Evolutionary conservation across 768 basidiomycete genomes (phyloP).

Genomic region (Russula lepida): DNA sequence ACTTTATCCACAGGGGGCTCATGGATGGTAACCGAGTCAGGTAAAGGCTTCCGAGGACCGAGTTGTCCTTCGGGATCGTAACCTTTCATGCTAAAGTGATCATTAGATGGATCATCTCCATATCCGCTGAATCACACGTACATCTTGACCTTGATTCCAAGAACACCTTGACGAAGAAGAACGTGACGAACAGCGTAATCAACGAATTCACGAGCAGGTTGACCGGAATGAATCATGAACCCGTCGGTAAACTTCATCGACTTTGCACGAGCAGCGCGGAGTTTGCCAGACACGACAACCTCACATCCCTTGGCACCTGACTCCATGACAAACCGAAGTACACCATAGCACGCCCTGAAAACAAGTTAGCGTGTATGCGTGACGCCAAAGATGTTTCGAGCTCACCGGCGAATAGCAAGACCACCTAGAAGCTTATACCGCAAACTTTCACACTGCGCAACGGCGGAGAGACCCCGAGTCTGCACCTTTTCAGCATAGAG

Average conservation of each 20-base stretch:
- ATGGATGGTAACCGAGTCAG: conserved; percentile 85
- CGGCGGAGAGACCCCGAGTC: conserved; percentile 94
- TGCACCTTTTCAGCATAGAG: conserved; percentile 99
- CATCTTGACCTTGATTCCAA: conserved; percentile 99
- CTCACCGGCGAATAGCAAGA: conserved; percentile 94
- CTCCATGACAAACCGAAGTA: conserved; percentile 99
- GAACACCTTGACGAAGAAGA: conserved; percentile 94
- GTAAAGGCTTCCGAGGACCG: conserved; percentile 89
- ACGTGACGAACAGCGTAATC: conserved; percentile 98
- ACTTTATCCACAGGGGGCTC: conserved; percentile 90
- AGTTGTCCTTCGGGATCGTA: conserved; percentile 84
- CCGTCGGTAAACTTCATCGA: conserved; percentile 99
- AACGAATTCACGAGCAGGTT: conserved; percentile 93
- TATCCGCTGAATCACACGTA: conserved; percentile 30
- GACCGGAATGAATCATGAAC: conserved; percentile 99
- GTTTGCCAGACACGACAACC: conserved; percentile 98
- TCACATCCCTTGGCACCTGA: conserved; percentile 99
- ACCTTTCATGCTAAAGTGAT: conserved; percentile 77
- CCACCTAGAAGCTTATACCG: conserved; percentile 99
- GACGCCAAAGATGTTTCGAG: conserved; percentile 17
- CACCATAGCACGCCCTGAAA: conserved; percentile 92
- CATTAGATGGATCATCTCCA: conserved; percentile 13
- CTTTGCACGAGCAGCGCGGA: conserved; percentile 99
- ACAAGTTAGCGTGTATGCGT: neutral
- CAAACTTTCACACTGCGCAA: conserved; percentile 97